Conservation (phyloP, 345 rosid species). For the Orychophragmus violaceus region DNA sequence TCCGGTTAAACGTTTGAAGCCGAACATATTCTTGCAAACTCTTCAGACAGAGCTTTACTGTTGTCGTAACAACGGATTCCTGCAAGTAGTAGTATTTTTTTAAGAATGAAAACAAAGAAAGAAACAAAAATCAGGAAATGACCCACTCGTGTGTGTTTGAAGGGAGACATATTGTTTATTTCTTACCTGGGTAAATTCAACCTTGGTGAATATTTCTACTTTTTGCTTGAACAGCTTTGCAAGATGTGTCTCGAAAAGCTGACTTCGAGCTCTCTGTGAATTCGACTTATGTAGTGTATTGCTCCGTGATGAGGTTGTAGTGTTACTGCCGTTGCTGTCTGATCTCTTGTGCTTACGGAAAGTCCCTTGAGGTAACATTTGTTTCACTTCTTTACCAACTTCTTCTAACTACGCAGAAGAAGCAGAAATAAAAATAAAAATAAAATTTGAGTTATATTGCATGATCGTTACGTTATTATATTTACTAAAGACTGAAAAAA, state of each 20-base stretch:
- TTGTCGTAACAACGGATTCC: conserved; percentile 79
- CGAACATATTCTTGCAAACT: conserved; percentile 94
- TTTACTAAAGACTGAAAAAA: background rate
- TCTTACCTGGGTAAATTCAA: conserved; percentile 85
- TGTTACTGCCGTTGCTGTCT: conserved; percentile 86
- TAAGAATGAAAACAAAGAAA: too few relatives aligned
- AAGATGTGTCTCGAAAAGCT: conserved; percentile 95
- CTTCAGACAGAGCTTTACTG: conserved; percentile 76
- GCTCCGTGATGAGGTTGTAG: conserved; percentile 74
- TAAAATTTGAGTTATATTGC: too few relatives aligned
- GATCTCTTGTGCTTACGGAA: conserved; percentile 73
- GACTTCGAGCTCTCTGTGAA: conserved; percentile 84
- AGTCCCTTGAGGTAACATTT: conserved; percentile 73
- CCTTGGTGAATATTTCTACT: conserved; percentile 93
- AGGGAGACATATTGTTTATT: too few relatives aligned
- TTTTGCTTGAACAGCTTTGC: conserved; percentile 98
- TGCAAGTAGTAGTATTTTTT: conserved; percentile 39
- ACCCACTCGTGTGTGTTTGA: too few relatives aligned
- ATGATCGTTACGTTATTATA: background rate
- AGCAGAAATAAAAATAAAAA: too few relatives aligned
- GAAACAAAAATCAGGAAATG: too few relatives aligned
- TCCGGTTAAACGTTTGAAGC: conserved; percentile 83
- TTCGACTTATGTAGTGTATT: conserved; percentile 73
- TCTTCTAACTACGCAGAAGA: conserved; percentile 89
- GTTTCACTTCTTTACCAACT: conserved; percentile 69